Evolutionary conservation across 23 red algal species (phyloP).

Genomic region (Cyanidioschyzon merolae): DNA sequence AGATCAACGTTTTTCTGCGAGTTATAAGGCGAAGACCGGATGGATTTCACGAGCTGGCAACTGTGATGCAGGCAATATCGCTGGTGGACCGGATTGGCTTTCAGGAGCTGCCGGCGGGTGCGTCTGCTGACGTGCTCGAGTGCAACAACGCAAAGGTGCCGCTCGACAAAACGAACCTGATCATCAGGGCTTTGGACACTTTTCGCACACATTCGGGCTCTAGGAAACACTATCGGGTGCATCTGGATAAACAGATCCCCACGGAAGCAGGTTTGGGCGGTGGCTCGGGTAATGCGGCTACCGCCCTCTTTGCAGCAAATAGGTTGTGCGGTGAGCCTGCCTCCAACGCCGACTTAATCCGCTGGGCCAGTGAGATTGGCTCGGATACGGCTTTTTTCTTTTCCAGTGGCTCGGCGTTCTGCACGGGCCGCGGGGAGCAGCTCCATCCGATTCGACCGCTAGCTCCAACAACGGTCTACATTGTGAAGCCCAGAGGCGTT

Average conservation of each 20-base stretch:
- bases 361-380: conserved; percentile 69
- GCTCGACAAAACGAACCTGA: conserved; percentile 61
- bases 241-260: conserved; percentile 75
- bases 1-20: conserved; percentile 96
- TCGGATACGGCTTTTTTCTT: conserved; percentile 91
- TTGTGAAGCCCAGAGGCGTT: conserved; percentile 61
- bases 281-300: conserved; percentile 87
- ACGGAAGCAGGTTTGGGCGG: conserved; percentile 79
- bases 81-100: conserved; percentile 69
- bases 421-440: conserved; percentile 68
- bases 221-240: conserved; percentile 39
- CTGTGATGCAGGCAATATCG: conserved; percentile 83
- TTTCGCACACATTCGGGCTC: conserved; percentile 51
- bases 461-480: conserved; percentile 45
- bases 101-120: conserved; percentile 29
- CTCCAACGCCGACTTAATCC: conserved; percentile 34
- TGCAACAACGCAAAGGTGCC: conserved; percentile 51
- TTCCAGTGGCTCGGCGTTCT: conserved; percentile 78
- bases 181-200: conserved; percentile 52
- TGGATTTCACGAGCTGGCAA: conserved; percentile 78
- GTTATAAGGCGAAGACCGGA: conserved; percentile 52
- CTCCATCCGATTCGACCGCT: conserved; percentile 35
- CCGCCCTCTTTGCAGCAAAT: conserved; percentile 91
- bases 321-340: conserved; percentile 40
- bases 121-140: conserved; percentile 40